Evolutionary conservation across 2,329 filamentous ascomycete genomes (phyloP), one percentile per base, ranked within the genome.

Genomic region (Elsinoe fawcettii): DNA sequence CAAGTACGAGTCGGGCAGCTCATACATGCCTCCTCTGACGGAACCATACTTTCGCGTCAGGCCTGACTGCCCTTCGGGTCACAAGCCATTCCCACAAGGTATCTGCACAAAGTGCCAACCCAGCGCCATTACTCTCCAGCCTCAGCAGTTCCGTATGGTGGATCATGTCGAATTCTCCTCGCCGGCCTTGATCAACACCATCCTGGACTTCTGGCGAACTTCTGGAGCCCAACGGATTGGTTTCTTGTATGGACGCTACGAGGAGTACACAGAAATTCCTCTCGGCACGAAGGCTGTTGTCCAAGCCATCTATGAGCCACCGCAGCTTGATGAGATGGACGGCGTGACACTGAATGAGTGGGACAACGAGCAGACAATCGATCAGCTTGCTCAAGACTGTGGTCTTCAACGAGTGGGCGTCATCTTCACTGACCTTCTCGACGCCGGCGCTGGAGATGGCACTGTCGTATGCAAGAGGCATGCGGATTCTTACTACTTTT

Each of bases 91-190:
- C 85, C 93, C 93, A 2, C 90, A 95, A 65, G 93, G 93, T 14
- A 97, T 99, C 63, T 99, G 93, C 75, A 95, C 89, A 59, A 99
- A 97, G 71, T 99, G 93, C 66, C 95, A 99, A 69, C 93, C 93
- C 6, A 96, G 92, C 62, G 92, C 93, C 57, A 99, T 99, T 68
- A 96, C 90, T 9, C 76, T 99, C 55, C 91, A 97, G 68, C 90
- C 90, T 4, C 93, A 99, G 71, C 80, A 86, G 18, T 99, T 92
- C 71, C 89, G 93, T 54, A 96, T 93, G 88, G 91, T 99, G 2
- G 93, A 99, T 66, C 93, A 99, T 70, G 93, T 99, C 61, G 95
- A 99, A 71, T 97, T 99, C 69, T 85, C 92, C 1, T 86, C 88
- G 1, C 85, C 90, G 2, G 80, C 84, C 56, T 82, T 97, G 32